Base-by-base conservation (phyloP, 225 moss, liverwort and hornwort genomes). In the Ulota crispa region DNA sequence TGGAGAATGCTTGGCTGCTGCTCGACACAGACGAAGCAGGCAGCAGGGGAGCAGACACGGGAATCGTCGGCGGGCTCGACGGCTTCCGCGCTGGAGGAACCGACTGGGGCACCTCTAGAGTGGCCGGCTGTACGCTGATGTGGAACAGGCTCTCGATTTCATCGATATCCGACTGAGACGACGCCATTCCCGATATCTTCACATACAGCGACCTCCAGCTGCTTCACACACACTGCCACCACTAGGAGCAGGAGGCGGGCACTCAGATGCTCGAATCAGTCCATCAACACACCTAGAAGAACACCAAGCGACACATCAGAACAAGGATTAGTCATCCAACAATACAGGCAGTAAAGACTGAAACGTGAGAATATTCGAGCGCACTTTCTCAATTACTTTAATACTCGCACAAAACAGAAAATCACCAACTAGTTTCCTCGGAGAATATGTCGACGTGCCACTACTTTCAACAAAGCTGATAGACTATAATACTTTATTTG, bases 131-230 rank as follows among this genome's bases (percentile, higher is more conserved):
- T 55, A 96, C 96, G 81, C 92, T 93, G 62, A 94, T 87, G 84
- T 92, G 87, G 86, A 96, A 96, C 80, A 96, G 80, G 79, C 89
- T 94, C 92, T 96, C 94, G 70, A 94, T 96, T 86, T 96, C 96
- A 72, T 96, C 96, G 45, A 96, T 96, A 87, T 85, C 84, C 80
- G 80, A 85, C 32, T 85, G 84, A 4, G 84, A 76, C 26, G 84
- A 70, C 70, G 84, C 80, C 69, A 83, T 83, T 66, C 36, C 83
- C 12, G 31, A 30, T 53, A 70, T 37, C 67, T 61, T 84, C 73
- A 61, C 84, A 74, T 68, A 28, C 39, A 74, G 50, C 31, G 53
- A 50, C 30, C 74, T 53, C 74, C 92, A 63, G 31, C 76, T 68
- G 45, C 39, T 50, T 69, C 68, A 69, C 42, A 41, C 11, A n/a